Conservation (phyloP, 441 rosid species). For the Gossypium gossypioides region DNA sequence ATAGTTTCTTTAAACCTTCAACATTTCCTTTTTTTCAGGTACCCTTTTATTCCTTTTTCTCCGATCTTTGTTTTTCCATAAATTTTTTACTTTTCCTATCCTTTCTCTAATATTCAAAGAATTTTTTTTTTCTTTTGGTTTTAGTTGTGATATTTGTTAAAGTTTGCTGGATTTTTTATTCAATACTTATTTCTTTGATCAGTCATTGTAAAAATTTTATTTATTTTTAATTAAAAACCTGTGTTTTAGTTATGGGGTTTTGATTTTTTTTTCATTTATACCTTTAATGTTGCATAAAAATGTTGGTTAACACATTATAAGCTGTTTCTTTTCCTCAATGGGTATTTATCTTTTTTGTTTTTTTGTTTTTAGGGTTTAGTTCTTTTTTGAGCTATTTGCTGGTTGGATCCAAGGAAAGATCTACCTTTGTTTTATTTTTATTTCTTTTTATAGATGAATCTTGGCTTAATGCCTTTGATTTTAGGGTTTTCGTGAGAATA, state of each 20-base stretch:
- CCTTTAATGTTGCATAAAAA: conserved; percentile 7
- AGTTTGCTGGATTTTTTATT: background rate
- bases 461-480: background rate
- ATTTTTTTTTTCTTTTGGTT: background rate
- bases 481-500: conserved; percentile 8
- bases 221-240: background rate
- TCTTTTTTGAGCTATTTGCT: conserved; percentile 4
- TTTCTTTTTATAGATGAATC: background rate
- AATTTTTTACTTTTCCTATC: background rate
- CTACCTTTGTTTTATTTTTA: background rate
- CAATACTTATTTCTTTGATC: conserved; percentile 14
- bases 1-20: background rate
- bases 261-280: background rate
- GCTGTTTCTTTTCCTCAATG: conserved; percentile 14
- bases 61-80: conserved; percentile 10
- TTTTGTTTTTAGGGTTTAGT: conserved; percentile 23
- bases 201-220: conserved; percentile 6
- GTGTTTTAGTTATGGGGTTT: background rate
- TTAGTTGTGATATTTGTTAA: background rate
- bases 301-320: conserved; percentile 11
- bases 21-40: conserved; percentile 23
- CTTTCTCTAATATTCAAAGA: background rate
- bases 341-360: background rate
- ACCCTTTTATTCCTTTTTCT: background rate
- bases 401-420: conserved; percentile 22